phyloP scores from a whole-genome alignment of 495 filamentous ascomycete genomes.

The Penicillium bovifimosum region DNA sequence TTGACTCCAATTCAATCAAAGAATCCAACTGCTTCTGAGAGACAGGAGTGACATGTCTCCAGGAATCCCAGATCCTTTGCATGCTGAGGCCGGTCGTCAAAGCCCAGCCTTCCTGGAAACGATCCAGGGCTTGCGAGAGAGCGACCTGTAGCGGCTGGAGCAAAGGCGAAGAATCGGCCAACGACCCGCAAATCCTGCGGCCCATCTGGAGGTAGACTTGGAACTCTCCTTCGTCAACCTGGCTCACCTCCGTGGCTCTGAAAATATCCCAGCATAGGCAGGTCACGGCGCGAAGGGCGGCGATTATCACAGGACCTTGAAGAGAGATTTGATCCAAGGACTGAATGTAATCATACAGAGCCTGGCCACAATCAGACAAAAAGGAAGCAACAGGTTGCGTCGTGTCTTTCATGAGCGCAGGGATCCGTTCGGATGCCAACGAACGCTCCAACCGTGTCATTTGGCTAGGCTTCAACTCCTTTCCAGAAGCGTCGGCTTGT shows the following conservation, averaged over 20 bases:
- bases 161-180: constrained; percentile 19
- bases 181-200: constrained; percentile 27
- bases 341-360: constrained; percentile 38
- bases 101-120: constrained; percentile 49
- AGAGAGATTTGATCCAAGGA: constrained; percentile 24
- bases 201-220: constrained; percentile 50
- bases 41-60: constrained; percentile 59
- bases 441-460: constrained; percentile 69
- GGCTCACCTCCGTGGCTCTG: constrained; percentile 34
- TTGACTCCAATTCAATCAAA: constrained; percentile 55
- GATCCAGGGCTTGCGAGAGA: constrained; percentile 36
- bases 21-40: constrained; percentile 46
- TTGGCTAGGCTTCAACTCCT: constrained; percentile 49
- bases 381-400: constrained; percentile 51
- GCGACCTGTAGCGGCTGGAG: constrained; percentile 30
- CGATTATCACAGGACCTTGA: constrained; percentile 23
- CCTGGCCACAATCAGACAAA: constrained; percentile 39
- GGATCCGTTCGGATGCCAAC: constrained; percentile 50
- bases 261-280: constrained; percentile 56
- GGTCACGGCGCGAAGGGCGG: constrained; percentile 41
- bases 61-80: constrained; percentile 72
- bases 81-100: constrained; percentile 74
- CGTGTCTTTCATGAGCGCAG: constrained; percentile 58
- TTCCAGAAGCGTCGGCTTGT: constrained; percentile 33
- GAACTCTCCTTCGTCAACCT: constrained; percentile 51